Percentiles rank a stretch among this genome's conserved stretches.
phyloP scores from a whole-genome alignment of 208 protist genomes.

The Crithidia bombi region DNA sequence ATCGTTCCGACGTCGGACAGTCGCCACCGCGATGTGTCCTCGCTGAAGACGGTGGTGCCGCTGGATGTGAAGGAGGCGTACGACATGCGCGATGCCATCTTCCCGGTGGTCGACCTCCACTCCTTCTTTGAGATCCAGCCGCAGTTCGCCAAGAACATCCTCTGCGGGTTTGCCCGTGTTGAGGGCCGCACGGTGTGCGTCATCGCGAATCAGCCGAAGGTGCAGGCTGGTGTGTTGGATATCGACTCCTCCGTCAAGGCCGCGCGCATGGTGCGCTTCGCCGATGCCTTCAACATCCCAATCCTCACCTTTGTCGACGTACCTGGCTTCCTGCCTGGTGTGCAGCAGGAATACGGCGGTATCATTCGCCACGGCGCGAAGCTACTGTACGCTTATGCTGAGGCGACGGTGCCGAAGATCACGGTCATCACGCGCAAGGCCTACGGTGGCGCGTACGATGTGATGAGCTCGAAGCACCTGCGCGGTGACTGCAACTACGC shows the following conservation, averaged over 20 bases:
- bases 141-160: constrained; percentile 95
- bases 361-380: constrained; percentile 98
- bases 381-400: constrained; percentile 97
- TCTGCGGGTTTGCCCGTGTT: constrained; percentile 93
- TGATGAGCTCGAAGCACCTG: constrained; percentile 96
- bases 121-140: constrained; percentile 96
- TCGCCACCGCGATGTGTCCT: constrained; percentile 40
- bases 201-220: constrained; percentile 95
- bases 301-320: constrained; percentile 97
- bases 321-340: constrained; percentile 97
- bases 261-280: constrained; percentile 96
- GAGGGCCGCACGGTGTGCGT: constrained; percentile 92
- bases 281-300: constrained; percentile 98
- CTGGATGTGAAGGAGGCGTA: constrained; percentile 91
- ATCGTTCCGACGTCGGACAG: constrained; percentile 60
- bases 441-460: constrained; percentile 97
- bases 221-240: constrained; percentile 94
- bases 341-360: constrained; percentile 90
- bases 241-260: constrained; percentile 92
- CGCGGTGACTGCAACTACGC: constrained; percentile 95
- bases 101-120: constrained; percentile 86
- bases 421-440: constrained; percentile 97
- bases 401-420: constrained; percentile 97
- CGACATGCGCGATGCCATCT: constrained; percentile 93
- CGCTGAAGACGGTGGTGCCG: constrained; percentile 81